Evolutionary conservation across 2,329 filamentous ascomycete species (phyloP), one percentile per base, ranked within the genome.

Genomic region (Hypoxylon rubiginosum): DNA sequence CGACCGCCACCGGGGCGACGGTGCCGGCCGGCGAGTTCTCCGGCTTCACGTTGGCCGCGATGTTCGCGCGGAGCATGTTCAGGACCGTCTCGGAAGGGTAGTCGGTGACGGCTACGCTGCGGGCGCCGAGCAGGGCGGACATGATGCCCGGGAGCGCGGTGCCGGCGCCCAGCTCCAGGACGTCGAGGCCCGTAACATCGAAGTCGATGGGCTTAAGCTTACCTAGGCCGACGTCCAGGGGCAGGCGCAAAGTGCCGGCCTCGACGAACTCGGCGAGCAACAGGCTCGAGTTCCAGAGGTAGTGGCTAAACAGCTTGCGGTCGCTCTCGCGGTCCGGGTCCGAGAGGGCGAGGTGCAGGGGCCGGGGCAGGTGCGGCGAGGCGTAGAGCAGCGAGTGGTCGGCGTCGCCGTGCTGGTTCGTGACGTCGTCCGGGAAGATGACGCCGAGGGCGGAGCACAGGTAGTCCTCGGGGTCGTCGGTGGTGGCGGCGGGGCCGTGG

Each of bases 111-210:
- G 85, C 80, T 4, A 91, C 84, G 75, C 85, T 71, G 28, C 66
- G 39, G 2, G 84, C 86, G 28, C 84, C 84, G 7, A 84, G 72
- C 24, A 87, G 73, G 0, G 79, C 81, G 2, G 81, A 79, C 75
- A 88, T 77, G 34, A 87, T 81, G 34, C 82, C 84, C 2, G 85
- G 83, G 54, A 88, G 73, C 1, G 82, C 87, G 64, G 85, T 88
- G 76, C 91, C 91, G 70, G 90, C 89, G 19, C 91, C 91, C 13
- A 93, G 77, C 79, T 93, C 91, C 11, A 92, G 74, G 6, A 86
- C 85, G 9, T 74, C 77, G 69, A 87, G 77, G 1, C 83, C 85
- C 41, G 80, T 71, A 1, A 91, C 83, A 63, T 83, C 75, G 72
- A 86, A 87, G 52, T 72, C 63, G 11, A 3, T 51, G 1, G 73